A percentile compares a stretch with the other conserved stretches of the same genome.
Conservation (phyloP, 768 basidiomycete species). For the Multifurca ochricompacta region DNA sequence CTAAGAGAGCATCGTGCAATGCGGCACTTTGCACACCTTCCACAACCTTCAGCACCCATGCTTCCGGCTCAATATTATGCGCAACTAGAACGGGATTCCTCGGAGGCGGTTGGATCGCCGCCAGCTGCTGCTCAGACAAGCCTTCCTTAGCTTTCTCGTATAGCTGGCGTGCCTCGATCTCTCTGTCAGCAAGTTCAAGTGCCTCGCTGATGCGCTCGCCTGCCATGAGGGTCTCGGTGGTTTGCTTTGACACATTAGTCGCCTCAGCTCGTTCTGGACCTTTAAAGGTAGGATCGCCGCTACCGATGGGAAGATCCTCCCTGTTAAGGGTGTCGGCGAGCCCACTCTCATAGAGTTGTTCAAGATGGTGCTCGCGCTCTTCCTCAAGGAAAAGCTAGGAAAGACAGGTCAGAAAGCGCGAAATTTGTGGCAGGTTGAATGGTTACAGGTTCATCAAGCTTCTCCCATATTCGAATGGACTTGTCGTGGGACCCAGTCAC, state of each 20-base stretch:
- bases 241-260: slow-evolving; percentile 81
- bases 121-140: slow-evolving; percentile 48
- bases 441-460: slow-evolving; percentile 89
- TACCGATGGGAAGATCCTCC: slow-evolving; percentile 44
- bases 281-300: slow-evolving; percentile 36
- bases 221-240: slow-evolving; percentile 92
- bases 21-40: slow-evolving; percentile 75
- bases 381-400: slow-evolving; percentile 89
- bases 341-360: slow-evolving; percentile 75
- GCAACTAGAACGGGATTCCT: slow-evolving; percentile 77
- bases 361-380: slow-evolving; percentile 93
- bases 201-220: slow-evolving; percentile 97
- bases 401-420: slow-evolving; percentile 8
- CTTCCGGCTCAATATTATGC: slow-evolving; percentile 71
- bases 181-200: slow-evolving; percentile 81
- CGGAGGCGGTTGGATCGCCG: slow-evolving; percentile 63
- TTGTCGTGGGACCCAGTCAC: slow-evolving; percentile 97
- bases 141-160: slow-evolving; percentile 62
- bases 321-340: slow-evolving; percentile 69
- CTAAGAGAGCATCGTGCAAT: slow-evolving; percentile 85
- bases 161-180: slow-evolving; percentile 52
- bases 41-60: slow-evolving; percentile 78
- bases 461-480: slow-evolving; percentile 99
- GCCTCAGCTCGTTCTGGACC: slow-evolving; percentile 46
- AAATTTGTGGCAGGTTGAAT: background rate